Conservation (phyloP, 805 yeast genomes). For the Candida andamanensis region DNA sequence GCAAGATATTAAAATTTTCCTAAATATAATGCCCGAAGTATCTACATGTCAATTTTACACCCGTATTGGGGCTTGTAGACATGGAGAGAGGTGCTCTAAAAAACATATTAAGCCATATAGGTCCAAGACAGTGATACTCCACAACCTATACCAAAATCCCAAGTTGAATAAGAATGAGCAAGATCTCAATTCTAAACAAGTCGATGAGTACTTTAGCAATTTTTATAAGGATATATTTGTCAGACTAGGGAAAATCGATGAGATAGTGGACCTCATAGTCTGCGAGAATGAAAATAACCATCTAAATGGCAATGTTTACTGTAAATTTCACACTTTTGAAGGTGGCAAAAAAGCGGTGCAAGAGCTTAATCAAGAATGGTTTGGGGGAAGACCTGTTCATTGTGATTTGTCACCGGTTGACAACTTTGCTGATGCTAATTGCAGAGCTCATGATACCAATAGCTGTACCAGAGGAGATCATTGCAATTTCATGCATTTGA, state of each 20-base stretch:
- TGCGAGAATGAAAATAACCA: slow-evolving; percentile 83
- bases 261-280: slow-evolving; percentile 58
- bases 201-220: slow-evolving; percentile 49
- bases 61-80: slow-evolving; percentile 90
- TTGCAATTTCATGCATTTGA: slow-evolving; percentile 84
- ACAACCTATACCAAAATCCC: slow-evolving; percentile 64
- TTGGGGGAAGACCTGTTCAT: slow-evolving; percentile 68
- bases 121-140: slow-evolving; percentile 60
- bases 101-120: slow-evolving; percentile 61
- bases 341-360: slow-evolving; percentile 60
- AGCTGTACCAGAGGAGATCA: slow-evolving; percentile 74
- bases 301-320: slow-evolving; percentile 80
- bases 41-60: slow-evolving; percentile 53
- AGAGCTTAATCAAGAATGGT: slow-evolving; percentile 76
- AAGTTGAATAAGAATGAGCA: slow-evolving; percentile 33
- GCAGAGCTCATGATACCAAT: slow-evolving; percentile 62
- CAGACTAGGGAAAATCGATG: slow-evolving; percentile 49
- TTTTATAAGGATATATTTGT: slow-evolving; percentile 69
- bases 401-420: slow-evolving; percentile 75
- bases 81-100: slow-evolving; percentile 82
- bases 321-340: slow-evolving; percentile 49
- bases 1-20: neutral
- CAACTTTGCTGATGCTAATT: slow-evolving; percentile 64
- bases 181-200: slow-evolving; percentile 28
- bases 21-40: slow-evolving; percentile 2